These are phyloP conservation scores for Inosperma sp. DNA, from an alignment of 768 basidiomycete species.

Conservation along the genomic window DNA sequence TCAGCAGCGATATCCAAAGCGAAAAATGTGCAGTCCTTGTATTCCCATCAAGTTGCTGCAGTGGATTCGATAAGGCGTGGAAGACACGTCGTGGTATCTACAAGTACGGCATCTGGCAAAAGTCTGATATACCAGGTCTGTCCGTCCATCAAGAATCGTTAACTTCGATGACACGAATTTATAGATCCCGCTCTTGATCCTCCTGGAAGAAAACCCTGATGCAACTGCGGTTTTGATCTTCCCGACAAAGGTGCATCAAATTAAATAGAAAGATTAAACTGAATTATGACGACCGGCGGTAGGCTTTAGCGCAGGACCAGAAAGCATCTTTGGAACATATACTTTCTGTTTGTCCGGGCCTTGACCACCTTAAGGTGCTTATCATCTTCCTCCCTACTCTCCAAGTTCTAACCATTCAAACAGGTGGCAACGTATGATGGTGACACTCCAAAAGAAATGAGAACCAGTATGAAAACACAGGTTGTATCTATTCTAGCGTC, in stretches of 20 bases:
- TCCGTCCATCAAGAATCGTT: neutral
- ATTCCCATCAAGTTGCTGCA: constrained; percentile 67
- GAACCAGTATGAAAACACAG: constrained; percentile 43
- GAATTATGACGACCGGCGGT: neutral
- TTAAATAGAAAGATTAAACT: neutral
- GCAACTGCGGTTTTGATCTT: constrained; percentile 82
- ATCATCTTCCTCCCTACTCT: neutral
- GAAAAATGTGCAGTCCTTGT: constrained; percentile 60
- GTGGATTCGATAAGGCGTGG: constrained; percentile 56
- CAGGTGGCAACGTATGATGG: constrained; percentile 83
- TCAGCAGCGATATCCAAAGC: constrained; percentile 50
- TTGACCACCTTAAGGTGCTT: constrained; percentile 55
- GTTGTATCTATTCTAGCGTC: neutral
- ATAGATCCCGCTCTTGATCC: constrained; percentile 66
- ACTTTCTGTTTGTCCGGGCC: constrained; percentile 51
- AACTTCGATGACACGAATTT: neutral
- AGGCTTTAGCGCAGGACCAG: constrained; percentile 92
- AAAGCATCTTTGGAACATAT: constrained; percentile 64
- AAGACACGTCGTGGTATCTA: constrained; percentile 80
- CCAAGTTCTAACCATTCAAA: neutral
- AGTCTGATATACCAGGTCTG: constrained; percentile 80
- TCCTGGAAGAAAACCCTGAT: constrained; percentile 54
- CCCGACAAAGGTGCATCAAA: constrained; percentile 68
- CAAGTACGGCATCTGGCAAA: constrained; percentile 87
- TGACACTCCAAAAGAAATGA: constrained; percentile 70